phyloP scores from a whole-genome alignment of 352 stramenopile species.

The Phytophthora fragariaefolia region DNA sequence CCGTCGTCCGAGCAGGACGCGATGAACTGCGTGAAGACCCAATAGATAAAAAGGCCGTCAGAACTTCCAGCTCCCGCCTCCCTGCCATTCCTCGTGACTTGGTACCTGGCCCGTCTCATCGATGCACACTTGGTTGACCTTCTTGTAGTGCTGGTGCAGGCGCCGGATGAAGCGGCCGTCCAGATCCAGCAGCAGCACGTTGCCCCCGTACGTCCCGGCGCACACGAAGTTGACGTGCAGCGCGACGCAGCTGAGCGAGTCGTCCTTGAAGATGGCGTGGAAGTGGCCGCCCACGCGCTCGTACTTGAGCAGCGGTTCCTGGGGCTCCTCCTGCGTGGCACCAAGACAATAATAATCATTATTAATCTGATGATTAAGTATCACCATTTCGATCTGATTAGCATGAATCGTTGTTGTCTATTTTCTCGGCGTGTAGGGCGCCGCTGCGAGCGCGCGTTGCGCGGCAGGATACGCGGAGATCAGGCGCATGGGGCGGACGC shows the following conservation, averaged over 20 bases:
- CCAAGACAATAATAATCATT: conserved; percentile 12
- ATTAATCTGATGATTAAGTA: no score
- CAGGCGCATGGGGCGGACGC: background rate
- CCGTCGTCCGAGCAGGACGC: conserved; percentile 87
- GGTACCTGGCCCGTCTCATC: conserved; percentile 77
- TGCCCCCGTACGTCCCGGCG: conserved; percentile 79
- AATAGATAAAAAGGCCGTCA: conserved; percentile 14
- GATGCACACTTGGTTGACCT: conserved; percentile 87
- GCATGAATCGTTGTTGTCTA: background rate
- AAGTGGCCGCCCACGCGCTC: conserved; percentile 87
- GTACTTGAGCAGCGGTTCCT: conserved; percentile 88
- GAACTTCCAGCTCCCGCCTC: background rate
- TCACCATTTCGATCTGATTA: conserved; percentile 21
- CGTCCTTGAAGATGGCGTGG: conserved; percentile 87
- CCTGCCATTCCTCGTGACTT: background rate
- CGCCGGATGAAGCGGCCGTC: conserved; percentile 80
- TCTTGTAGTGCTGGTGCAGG: conserved; percentile 89
- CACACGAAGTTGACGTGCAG: conserved; percentile 85
- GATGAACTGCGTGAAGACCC: conserved; percentile 81
- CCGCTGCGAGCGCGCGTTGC: background rate
- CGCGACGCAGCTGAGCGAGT: conserved; percentile 83
- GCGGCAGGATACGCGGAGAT: background rate
- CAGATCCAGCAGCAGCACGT: conserved; percentile 81
- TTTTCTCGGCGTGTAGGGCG: conserved; percentile 12
- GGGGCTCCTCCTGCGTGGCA: conserved; percentile 15